Evolutionary conservation across 2,329 filamentous ascomycete genomes (phyloP).

Genomic region (Claviceps purpurea): DNA sequence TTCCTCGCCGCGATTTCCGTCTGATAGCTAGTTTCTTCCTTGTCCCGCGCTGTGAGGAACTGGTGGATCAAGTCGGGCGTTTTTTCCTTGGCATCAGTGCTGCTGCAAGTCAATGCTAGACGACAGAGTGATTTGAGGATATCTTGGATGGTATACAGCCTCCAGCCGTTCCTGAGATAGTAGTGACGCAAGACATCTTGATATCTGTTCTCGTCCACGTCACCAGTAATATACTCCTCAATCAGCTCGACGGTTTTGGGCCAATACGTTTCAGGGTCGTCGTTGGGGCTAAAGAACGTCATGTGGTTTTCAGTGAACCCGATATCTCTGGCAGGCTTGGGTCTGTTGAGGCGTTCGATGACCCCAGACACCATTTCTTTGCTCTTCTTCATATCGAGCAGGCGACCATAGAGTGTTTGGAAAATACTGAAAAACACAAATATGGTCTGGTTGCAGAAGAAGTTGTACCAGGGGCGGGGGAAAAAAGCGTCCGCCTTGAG

Average conservation of each 20-base stretch:
- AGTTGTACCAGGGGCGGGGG: slow-evolving; percentile 66
- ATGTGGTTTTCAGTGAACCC: slow-evolving; percentile 68
- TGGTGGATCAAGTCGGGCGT: slow-evolving; percentile 80
- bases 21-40: slow-evolving; percentile 77
- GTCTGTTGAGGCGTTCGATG: slow-evolving; percentile 57
- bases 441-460: slow-evolving; percentile 83
- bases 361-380: slow-evolving; percentile 60
- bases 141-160: slow-evolving; percentile 84
- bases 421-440: slow-evolving; percentile 94
- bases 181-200: slow-evolving; percentile 86
- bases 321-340: slow-evolving; percentile 72
- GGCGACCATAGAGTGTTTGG: slow-evolving; percentile 74
- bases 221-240: slow-evolving; percentile 71
- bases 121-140: slow-evolving; percentile 71
- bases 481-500: slow-evolving; percentile 71
- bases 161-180: slow-evolving; percentile 85
- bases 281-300: slow-evolving; percentile 59
- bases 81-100: slow-evolving; percentile 80
- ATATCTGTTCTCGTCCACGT: slow-evolving; percentile 69
- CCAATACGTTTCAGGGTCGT: slow-evolving; percentile 61
- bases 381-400: slow-evolving; percentile 71
- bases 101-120: slow-evolving; percentile 71
- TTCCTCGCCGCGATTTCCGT: slow-evolving; percentile 83
- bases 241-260: slow-evolving; percentile 72
- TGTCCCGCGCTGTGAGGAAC: slow-evolving; percentile 69